Conservation (phyloP, 257 asterid genomes). For the Gardenia jasminoides region DNA sequence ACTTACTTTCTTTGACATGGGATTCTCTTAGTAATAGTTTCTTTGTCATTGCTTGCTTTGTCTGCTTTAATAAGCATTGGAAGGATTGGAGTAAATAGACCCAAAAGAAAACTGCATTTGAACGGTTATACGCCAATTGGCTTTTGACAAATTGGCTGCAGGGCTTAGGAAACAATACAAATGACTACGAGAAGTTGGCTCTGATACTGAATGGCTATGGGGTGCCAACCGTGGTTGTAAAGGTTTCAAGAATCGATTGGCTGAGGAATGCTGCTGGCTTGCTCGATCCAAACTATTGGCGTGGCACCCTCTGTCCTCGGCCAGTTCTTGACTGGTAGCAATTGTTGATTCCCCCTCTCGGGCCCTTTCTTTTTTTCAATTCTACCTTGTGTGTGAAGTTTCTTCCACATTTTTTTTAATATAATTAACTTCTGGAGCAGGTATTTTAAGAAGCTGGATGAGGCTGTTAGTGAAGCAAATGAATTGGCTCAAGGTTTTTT, state of each 20-base stretch:
- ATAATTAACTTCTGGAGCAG: constrained; percentile 27
- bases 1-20: not conserved
- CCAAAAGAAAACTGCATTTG: not conserved
- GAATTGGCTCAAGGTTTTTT: constrained; percentile 61
- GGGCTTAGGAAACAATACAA: constrained; percentile 89
- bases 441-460: constrained; percentile 77
- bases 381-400: not conserved
- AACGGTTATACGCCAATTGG: no score
- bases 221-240: constrained; percentile 64
- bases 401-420: not conserved
- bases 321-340: constrained; percentile 89
- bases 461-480: constrained; percentile 73
- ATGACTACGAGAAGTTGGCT: constrained; percentile 69
- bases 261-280: constrained; percentile 93
- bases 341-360: not conserved
- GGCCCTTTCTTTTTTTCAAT: not conserved
- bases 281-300: constrained; percentile 81
- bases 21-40: not conserved
- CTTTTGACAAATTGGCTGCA: constrained; percentile 22
- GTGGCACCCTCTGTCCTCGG: constrained; percentile 83
- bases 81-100: not conserved
- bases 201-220: constrained; percentile 63
- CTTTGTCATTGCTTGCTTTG: not conserved
- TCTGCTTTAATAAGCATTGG: not conserved
- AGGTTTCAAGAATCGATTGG: constrained; percentile 91